Evolutionary conservation across 257 asterid genomes (phyloP), one percentile per base, ranked within the genome.

Genomic region (Rhazya stricta): DNA sequence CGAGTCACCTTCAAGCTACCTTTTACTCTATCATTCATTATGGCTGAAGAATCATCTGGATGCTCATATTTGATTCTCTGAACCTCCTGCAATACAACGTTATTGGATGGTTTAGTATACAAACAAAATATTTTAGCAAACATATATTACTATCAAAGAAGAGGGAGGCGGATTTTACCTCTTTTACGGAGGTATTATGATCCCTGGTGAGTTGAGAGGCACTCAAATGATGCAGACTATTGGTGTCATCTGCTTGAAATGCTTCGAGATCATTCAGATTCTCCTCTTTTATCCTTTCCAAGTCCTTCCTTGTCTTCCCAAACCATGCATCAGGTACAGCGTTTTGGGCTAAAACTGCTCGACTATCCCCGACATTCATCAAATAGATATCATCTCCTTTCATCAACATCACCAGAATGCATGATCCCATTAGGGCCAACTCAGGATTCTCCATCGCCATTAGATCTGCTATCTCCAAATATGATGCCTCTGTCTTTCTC

Each of bases 351-450:
- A 95, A 79, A 74, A 95, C 97, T 1, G 96, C 98, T 19, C 98
- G 51, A 39, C 98, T 92, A 79, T 95, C 99, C 29, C 99, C 99
- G 8, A 92, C 98, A 41, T 92, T 95, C 91, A 95, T 87, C 84
- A 95, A 74, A 82, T 92, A 95, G 70, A 95, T 89, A 72, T 95
- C 97, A 29, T 92, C 92, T 0, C 86, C 99, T 77, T 92, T 95
- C 93, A 95, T 89, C 86, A 92, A 83, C 99, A 95, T 95, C 34
- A 78, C 99, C 72, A 95, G 75, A 58, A 95, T 96, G 80, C 99
- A 95, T 25, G 99, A 95, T 8, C 99, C 99, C 99, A 95, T 92
- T 82, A 95, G 80, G n/a, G 97, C 94, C 72, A 92, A 76, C 76
- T 92, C 99, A 0, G 99, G 98, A 85, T 95, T 92, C 89, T 95